A percentile compares a stretch with the other conserved stretches of the same genome.
These are phyloP conservation scores for Fusarium nelsonii DNA, from an alignment of 2,329 filamentous ascomycete genomes.

Conservation along the genomic window DNA sequence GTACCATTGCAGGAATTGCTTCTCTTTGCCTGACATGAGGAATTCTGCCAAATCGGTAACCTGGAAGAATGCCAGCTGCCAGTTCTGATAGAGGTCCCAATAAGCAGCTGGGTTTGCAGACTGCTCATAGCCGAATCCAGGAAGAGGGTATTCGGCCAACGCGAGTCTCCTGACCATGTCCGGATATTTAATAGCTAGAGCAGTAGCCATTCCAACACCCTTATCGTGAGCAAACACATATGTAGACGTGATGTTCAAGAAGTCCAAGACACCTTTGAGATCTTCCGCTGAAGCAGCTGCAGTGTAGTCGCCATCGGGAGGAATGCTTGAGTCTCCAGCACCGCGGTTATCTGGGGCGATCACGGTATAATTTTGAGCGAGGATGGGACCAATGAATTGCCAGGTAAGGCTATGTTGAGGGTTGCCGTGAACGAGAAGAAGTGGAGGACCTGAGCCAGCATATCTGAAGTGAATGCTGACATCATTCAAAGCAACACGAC, in stretches of 20 bases:
- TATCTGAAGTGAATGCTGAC: slow-evolving; percentile 59
- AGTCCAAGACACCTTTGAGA: slow-evolving; percentile 56
- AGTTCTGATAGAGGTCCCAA: slow-evolving; percentile 57
- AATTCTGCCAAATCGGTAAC: slow-evolving; percentile 61
- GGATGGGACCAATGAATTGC: slow-evolving; percentile 36
- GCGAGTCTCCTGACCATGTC: slow-evolving; percentile 52
- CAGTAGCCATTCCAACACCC: slow-evolving; percentile 57
- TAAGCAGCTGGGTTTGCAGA: slow-evolving; percentile 49
- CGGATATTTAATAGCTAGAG: slow-evolving; percentile 55
- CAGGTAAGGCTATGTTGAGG: slow-evolving; percentile 54
- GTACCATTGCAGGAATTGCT: slow-evolving; percentile 60
- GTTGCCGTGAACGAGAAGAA: slow-evolving; percentile 58
- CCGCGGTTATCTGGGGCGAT: slow-evolving; percentile 59
- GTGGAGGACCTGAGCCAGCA: slow-evolving; percentile 54
- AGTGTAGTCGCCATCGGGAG: slow-evolving; percentile 56
- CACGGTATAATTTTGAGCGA: slow-evolving; percentile 57
- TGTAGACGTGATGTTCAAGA: slow-evolving; percentile 56
- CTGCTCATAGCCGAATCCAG: slow-evolving; percentile 57
- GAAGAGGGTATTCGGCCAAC: slow-evolving; percentile 57
- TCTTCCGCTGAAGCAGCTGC: slow-evolving; percentile 55
- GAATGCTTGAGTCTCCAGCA: slow-evolving; percentile 56
- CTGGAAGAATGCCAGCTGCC: slow-evolving; percentile 60
- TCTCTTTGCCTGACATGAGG: slow-evolving; percentile 58
- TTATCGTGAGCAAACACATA: slow-evolving; percentile 62
- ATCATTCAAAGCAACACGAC: slow-evolving; percentile 53